A percentile compares a stretch with the other conserved stretches of the same genome.
Evolutionary conservation across 176 grass and related monocot genomes (phyloP).

Genomic region (Aegilops sharonensis): DNA sequence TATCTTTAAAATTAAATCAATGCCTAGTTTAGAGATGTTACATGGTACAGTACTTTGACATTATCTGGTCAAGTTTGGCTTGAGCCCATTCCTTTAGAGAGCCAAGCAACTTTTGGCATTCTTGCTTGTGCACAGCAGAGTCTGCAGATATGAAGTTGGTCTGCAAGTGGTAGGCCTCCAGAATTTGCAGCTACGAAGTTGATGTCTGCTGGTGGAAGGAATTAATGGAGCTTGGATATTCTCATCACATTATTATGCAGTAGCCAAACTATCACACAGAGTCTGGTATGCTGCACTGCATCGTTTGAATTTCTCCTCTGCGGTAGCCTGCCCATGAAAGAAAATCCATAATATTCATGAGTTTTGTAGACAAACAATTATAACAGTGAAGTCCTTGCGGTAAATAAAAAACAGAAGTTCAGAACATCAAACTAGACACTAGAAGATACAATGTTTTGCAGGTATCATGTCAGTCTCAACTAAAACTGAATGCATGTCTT

Average conservation of each 20-base stretch:
- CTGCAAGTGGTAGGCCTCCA: background rate
- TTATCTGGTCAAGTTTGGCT: slow-evolving; percentile 24
- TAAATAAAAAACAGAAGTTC: background rate
- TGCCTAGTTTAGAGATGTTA: background rate
- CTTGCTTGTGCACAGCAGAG: background rate
- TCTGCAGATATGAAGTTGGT: slow-evolving; percentile 14
- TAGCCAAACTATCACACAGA: slow-evolving; percentile 59
- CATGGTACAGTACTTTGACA: background rate
- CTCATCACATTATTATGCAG: slow-evolving; percentile 23
- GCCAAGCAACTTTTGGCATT: background rate
- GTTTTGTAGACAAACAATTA: background rate
- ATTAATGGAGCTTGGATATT: slow-evolving; percentile 20
- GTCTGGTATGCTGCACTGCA: slow-evolving; percentile 90
- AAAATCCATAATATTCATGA: slow-evolving; percentile 10
- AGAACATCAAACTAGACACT: slow-evolving; percentile 30
- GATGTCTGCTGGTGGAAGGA: slow-evolving; percentile 7
- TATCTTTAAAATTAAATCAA: slow-evolving; percentile 36
- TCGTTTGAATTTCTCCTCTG: slow-evolving; percentile 94
- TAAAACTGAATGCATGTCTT: background rate
- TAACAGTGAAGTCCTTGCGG: background rate
- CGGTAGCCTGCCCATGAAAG: slow-evolving; percentile 52
- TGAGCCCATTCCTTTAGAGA: background rate
- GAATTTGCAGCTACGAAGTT: background rate
- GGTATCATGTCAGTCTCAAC: background rate
- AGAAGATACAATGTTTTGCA: slow-evolving; percentile 7